A percentile compares a stretch with the other conserved stretches of the same genome.
Evolutionary conservation across 176 grass and related monocot species (phyloP).

Genomic region (Canna indica): DNA sequence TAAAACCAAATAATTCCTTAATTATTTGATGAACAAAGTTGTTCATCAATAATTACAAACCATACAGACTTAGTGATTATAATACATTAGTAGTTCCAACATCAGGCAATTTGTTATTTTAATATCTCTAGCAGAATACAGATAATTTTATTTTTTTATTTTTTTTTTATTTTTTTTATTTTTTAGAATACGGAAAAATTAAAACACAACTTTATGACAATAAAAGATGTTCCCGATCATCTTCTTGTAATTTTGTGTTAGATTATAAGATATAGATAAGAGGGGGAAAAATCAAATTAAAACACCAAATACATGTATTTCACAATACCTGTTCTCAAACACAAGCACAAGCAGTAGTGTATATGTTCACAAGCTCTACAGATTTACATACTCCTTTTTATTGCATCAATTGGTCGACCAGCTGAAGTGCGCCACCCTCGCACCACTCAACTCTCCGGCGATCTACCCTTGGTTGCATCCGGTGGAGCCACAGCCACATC

Average conservation of each 20-base stretch:
- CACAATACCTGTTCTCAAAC: neutral
- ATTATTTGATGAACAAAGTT: too few species aligned
- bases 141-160: too few species aligned
- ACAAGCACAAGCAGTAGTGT: neutral
- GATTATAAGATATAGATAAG: neutral
- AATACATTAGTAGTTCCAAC: too few species aligned
- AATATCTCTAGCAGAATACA: too few species aligned
- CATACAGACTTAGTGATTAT: too few species aligned
- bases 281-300: neutral
- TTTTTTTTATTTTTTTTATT: too few species aligned
- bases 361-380: neutral
- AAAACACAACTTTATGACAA: neutral
- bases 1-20: too few species aligned
- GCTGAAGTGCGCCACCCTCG: neutral
- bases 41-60: too few species aligned
- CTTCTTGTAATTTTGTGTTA: neutral
- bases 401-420: neutral
- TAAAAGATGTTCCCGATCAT: neutral
- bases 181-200: too few species aligned
- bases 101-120: too few species aligned
- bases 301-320: neutral
- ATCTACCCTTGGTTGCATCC: neutral
- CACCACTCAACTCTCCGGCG: neutral
- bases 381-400: neutral
- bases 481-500: constrained; percentile 18